A percentile compares a stretch with the other conserved stretches of the same genome.
phyloP scores from a whole-genome alignment of 192 early-diverging fungal genomes.

The Coemansia reversa region DNA sequence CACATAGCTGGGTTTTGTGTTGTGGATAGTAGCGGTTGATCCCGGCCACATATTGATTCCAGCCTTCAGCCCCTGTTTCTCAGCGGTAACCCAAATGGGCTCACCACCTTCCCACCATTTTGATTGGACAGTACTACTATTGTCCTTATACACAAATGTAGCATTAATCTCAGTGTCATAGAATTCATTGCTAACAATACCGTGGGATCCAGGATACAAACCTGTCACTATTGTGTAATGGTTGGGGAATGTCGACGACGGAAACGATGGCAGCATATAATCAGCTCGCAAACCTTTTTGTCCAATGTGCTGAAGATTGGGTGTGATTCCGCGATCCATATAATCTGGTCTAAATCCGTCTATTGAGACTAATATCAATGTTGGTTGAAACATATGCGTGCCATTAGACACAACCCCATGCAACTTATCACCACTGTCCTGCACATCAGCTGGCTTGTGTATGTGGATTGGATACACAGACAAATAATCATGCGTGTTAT shows the following conservation, averaged over 20 bases:
- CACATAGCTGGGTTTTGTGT: constrained; percentile 64
- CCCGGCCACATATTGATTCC: constrained; percentile 91
- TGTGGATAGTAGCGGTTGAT: constrained; percentile 60
- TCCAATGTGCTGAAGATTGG: constrained; percentile 48
- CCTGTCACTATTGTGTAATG: constrained; percentile 91
- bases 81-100: constrained; percentile 90
- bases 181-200: constrained; percentile 86
- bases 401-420: constrained; percentile 56
- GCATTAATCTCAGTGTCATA: constrained; percentile 70
- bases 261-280: constrained; percentile 54
- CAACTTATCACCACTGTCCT: not conserved
- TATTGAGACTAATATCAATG: constrained; percentile 79
- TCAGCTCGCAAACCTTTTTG: constrained; percentile 45
- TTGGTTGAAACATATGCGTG: constrained; percentile 64
- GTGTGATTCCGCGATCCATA: constrained; percentile 70
- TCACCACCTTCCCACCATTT: constrained; percentile 87
- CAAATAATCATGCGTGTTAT: constrained; percentile 18
- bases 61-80: constrained; percentile 63
- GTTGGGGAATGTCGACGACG: constrained; percentile 86
- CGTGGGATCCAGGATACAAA: constrained; percentile 89
- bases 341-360: constrained; percentile 90
- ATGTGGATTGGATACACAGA: constrained; percentile 21
- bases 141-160: constrained; percentile 76
- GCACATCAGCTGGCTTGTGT: constrained; percentile 6
- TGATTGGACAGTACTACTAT: constrained; percentile 58